Base-by-base conservation (phyloP, 768 basidiomycete genomes). In the Lactarius vividus region DNA sequence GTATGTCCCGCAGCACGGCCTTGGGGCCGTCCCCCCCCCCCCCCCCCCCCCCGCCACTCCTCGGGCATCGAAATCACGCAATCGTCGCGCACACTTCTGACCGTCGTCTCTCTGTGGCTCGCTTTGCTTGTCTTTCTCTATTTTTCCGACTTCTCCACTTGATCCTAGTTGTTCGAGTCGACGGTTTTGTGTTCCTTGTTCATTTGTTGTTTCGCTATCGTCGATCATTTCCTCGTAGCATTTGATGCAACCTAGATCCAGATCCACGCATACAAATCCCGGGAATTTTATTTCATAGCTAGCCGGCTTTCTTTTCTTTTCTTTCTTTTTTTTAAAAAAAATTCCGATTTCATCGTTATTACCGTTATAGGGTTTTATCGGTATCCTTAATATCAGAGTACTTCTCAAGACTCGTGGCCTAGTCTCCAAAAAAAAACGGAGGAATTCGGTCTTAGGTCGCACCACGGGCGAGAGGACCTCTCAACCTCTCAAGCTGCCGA, bases 1-100 rank as follows among this genome's bases (percentile, higher is more conserved):
- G n/a, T 96, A 92, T 74, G 79, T 83, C 37, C 94, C 94, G 29
- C 76, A 79, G 16, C 94, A 96, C 74, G 94, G 93, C 9, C 82
- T 88, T 26, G 91, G 88, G 42, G 87, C 90, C 28, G 69, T 70
- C 18, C 63, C n/a, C n/a, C n/a, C n/a, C n/a, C n/a, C n/a, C n/a
- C n/a, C n/a, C n/a, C n/a, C n/a, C n/a, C n/a, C 69, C 16, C 81
- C 84, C 39, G 74, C 82, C 20, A 77, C 83, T 3, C 75, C 83
- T 0, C 81, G 85, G 61, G 76, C 73, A 56, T 81, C 84, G 52
- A 87, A 87, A 74, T 83, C 84, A 66, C 84, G 85, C 70, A 81
- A 80, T 46, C 82, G 85, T 63, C 82, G 82, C 33, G 56, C 57
- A 28, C 63, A 68, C 29, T 31, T 63, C 26, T 65, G 46, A 63